These are phyloP conservation scores for Primulina huaijiensis DNA, from an alignment of 257 asterid genomes.

Conservation along the genomic window DNA sequence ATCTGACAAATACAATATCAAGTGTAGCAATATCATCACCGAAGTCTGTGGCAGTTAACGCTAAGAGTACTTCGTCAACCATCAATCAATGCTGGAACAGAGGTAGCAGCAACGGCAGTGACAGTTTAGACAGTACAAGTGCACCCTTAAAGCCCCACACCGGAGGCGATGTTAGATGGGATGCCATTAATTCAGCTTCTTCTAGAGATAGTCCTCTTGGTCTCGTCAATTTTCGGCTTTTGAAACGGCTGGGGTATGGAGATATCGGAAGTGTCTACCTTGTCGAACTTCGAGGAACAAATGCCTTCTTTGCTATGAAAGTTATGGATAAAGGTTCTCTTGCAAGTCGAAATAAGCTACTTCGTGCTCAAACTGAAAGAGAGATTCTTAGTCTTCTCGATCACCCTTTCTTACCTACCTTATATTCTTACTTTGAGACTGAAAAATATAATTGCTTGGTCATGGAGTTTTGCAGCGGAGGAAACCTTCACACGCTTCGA, in stretches of 20 bases:
- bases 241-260: slow-evolving; percentile 88
- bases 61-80: slow-evolving; percentile 28
- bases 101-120: slow-evolving; percentile 46
- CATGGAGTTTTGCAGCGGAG: slow-evolving; percentile 95
- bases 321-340: slow-evolving; percentile 91
- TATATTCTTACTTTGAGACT: slow-evolving; percentile 80
- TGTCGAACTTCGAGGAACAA: slow-evolving; percentile 70
- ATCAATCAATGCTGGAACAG: slow-evolving; percentile 34
- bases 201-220: slow-evolving; percentile 65
- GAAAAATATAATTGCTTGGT: slow-evolving; percentile 84
- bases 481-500: slow-evolving; percentile 85
- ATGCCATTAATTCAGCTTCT: slow-evolving; percentile 54
- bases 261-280: slow-evolving; percentile 95
- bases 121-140: slow-evolving; percentile 56
- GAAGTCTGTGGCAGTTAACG: slow-evolving; percentile 23
- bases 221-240: slow-evolving; percentile 60
- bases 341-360: slow-evolving; percentile 74
- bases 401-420: slow-evolving; percentile 85
- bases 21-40: slow-evolving; percentile 26
- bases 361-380: slow-evolving; percentile 81
- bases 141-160: slow-evolving; percentile 77
- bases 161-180: slow-evolving; percentile 96
- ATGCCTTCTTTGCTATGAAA: slow-evolving; percentile 83
- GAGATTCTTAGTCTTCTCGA: slow-evolving; percentile 90
- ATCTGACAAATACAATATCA: slow-evolving; percentile 11